phyloP scores from a whole-genome alignment of 805 yeast genomes.

The Lipomyces mesembrius region DNA sequence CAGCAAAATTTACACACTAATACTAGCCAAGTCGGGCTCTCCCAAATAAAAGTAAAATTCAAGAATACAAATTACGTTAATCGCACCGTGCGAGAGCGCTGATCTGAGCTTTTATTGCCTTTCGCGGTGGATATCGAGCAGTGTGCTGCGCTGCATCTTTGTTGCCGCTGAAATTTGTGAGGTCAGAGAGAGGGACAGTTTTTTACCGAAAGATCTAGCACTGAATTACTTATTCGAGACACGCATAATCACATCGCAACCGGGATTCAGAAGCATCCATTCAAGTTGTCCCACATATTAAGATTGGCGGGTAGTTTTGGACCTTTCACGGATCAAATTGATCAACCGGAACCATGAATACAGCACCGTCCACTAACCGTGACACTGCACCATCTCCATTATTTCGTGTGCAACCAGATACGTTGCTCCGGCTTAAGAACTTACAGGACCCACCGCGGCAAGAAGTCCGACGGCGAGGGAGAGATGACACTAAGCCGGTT shows the following conservation, averaged over 20 bases:
- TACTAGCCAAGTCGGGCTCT: too few relatives aligned
- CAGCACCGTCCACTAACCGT: neutral
- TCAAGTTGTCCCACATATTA: neutral
- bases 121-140: too few relatives aligned
- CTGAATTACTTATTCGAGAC: neutral
- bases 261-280: too few relatives aligned
- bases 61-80: too few relatives aligned
- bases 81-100: too few relatives aligned
- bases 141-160: too few relatives aligned
- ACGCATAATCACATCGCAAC: neutral
- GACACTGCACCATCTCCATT: neutral
- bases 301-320: neutral
- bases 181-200: neutral
- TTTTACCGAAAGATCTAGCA: too few relatives aligned
- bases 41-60: too few relatives aligned
- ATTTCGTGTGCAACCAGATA: slow-evolving; percentile 2
- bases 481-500: slow-evolving; percentile 16
- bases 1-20: too few relatives aligned
- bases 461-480: slow-evolving; percentile 7
- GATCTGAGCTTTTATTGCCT: too few relatives aligned
- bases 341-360: neutral
- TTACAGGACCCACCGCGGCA: slow-evolving; percentile 3
- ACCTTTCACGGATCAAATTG: neutral
- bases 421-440: slow-evolving; percentile 1
- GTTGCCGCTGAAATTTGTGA: neutral